Evolutionary conservation across 2,329 filamentous ascomycete genomes (phyloP).

Genomic region (Cladosporium sp.): DNA sequence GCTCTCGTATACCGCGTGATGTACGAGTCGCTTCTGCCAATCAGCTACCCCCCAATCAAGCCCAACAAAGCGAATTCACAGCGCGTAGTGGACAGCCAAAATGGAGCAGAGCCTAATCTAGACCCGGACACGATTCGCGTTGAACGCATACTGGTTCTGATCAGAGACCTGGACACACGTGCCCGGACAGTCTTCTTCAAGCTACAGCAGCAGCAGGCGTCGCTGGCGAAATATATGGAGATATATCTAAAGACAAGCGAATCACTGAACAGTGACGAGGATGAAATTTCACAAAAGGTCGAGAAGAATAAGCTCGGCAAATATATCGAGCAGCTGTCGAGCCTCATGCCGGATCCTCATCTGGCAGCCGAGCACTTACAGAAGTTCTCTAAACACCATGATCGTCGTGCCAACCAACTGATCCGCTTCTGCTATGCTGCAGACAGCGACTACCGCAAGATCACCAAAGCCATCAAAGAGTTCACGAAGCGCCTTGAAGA

Average conservation of each 20-base stretch:
- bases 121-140: constrained; percentile 74
- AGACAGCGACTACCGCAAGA: constrained; percentile 86
- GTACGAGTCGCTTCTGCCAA: constrained; percentile 81
- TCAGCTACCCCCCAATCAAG: constrained; percentile 75
- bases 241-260: constrained; percentile 82
- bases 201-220: constrained; percentile 71
- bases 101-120: constrained; percentile 35
- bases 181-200: constrained; percentile 86
- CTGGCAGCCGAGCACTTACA: constrained; percentile 72
- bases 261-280: constrained; percentile 80
- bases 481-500: constrained; percentile 64
- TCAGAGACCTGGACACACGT: constrained; percentile 69
- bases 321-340: constrained; percentile 67
- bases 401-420: constrained; percentile 84
- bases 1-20: constrained; percentile 77
- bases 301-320: constrained; percentile 65
- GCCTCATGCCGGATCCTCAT: constrained; percentile 69
- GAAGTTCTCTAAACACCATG: constrained; percentile 86
- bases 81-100: constrained; percentile 54
- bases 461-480: constrained; percentile 85
- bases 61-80: constrained; percentile 49
- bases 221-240: constrained; percentile 67
- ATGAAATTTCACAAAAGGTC: constrained; percentile 63
- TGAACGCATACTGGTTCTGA: constrained; percentile 76
- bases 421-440: constrained; percentile 79